phyloP scores from a whole-genome alignment of 2,329 filamentous ascomycete genomes.

The Aspergillus tamarii region DNA sequence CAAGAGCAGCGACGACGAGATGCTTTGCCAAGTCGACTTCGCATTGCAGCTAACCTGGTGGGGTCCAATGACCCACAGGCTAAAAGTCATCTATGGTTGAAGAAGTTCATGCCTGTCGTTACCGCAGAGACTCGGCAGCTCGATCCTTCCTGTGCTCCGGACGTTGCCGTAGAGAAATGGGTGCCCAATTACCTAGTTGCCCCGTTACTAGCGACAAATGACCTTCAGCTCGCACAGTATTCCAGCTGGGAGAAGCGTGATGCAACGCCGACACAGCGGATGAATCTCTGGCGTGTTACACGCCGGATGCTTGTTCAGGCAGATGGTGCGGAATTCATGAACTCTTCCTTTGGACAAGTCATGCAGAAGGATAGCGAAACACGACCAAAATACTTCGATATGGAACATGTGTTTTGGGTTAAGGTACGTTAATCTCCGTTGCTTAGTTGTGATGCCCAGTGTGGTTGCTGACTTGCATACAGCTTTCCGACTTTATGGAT shows the following conservation, averaged over 20 bases:
- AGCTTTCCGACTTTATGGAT: slow-evolving; percentile 55
- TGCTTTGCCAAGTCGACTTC: slow-evolving; percentile 49
- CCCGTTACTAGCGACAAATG: slow-evolving; percentile 52
- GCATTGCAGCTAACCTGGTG: slow-evolving; percentile 48
- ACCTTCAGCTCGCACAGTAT: slow-evolving; percentile 53
- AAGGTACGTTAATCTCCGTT: slow-evolving; percentile 39
- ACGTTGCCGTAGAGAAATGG: slow-evolving; percentile 50
- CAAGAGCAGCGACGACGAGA: slow-evolving; percentile 51
- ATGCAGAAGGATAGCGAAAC: slow-evolving; percentile 48
- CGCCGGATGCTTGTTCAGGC: slow-evolving; percentile 49
- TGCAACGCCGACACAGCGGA: slow-evolving; percentile 46
- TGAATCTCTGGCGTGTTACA: slow-evolving; percentile 52
- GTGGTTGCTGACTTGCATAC: slow-evolving; percentile 17
- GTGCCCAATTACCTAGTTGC: slow-evolving; percentile 54
- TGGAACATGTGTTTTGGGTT: slow-evolving; percentile 57
- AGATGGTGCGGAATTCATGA: slow-evolving; percentile 41
- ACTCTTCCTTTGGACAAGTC: slow-evolving; percentile 43
- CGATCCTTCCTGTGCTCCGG: slow-evolving; percentile 40
- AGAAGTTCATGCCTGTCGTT: slow-evolving; percentile 51
- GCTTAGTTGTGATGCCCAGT: not conserved
- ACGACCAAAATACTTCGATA: slow-evolving; percentile 51
- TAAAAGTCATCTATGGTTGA: slow-evolving; percentile 48
- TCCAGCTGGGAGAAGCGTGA: slow-evolving; percentile 50
- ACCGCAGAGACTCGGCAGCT: slow-evolving; percentile 49
- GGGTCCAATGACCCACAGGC: slow-evolving; percentile 47